phyloP scores from a whole-genome alignment of 2,329 filamentous ascomycete species.

The Aureobasidium sp. region DNA sequence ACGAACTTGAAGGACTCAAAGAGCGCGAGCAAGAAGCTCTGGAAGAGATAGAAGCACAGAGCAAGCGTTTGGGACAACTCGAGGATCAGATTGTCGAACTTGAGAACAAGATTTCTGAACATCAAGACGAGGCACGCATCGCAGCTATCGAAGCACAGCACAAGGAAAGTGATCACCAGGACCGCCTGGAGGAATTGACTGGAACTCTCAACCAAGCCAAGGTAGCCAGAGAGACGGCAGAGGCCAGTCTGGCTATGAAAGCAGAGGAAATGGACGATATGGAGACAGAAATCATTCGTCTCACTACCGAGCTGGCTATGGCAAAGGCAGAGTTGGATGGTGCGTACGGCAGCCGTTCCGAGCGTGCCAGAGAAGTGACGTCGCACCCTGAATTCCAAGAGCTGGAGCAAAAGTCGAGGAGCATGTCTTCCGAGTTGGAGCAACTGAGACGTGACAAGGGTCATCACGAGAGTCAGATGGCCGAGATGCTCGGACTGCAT shows the following conservation, averaged over 20 bases:
- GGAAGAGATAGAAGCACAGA: conserved; percentile 25
- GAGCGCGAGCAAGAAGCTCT: conserved; percentile 21
- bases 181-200: conserved; percentile 17
- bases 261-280: conserved; percentile 33
- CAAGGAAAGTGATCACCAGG: conserved; percentile 23
- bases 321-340: conserved; percentile 85
- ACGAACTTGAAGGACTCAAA: conserved; percentile 19
- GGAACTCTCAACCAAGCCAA: conserved; percentile 16
- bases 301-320: conserved; percentile 77
- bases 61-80: conserved; percentile 25
- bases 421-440: conserved; percentile 35
- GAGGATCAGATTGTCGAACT: conserved; percentile 25
- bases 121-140: conserved; percentile 28
- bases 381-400: conserved; percentile 47
- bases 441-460: conserved; percentile 32
- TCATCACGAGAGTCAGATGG: conserved; percentile 33
- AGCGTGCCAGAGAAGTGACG: conserved; percentile 59
- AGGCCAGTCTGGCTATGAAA: conserved; percentile 19
- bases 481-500: conserved; percentile 28
- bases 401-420: conserved; percentile 2
- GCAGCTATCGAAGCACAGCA: conserved; percentile 31
- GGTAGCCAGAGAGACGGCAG: conserved; percentile 19
- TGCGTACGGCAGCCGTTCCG: conserved; percentile 72
- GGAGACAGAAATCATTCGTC: conserved; percentile 55
- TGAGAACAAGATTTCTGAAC: conserved; percentile 21